Evolutionary conservation across 192 early-diverging fungal genomes (phyloP).

Genomic region (Coemansia sp.): DNA sequence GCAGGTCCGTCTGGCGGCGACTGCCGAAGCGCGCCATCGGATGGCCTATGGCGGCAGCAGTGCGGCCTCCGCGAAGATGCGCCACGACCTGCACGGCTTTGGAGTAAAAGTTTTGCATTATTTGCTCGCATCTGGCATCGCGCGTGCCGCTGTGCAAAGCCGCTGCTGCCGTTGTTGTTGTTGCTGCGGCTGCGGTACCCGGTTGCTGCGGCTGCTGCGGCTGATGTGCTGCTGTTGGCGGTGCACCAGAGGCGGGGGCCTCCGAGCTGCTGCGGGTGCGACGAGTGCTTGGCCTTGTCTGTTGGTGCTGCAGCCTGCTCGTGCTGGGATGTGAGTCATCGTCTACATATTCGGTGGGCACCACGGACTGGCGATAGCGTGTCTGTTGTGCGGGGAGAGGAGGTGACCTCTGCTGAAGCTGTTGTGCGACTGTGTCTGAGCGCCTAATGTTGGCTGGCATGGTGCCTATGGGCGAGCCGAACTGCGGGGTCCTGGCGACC

Average conservation of each 20-base stretch:
- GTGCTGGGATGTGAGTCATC: not conserved
- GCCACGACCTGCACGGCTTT: conserved; percentile 44
- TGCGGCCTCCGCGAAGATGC: conserved; percentile 26
- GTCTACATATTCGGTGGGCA: not conserved
- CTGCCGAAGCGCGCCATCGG: not conserved
- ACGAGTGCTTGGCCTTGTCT: no score
- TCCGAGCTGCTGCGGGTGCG: not conserved
- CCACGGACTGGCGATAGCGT: no score
- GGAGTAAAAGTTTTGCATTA: conserved; percentile 48
- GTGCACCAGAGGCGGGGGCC: not conserved
- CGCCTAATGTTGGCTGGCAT: conserved; percentile 44
- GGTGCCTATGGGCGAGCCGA: no score
- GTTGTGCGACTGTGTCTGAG: no score
- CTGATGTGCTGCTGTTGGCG: conserved; percentile 4
- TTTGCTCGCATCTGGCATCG: conserved; percentile 45
- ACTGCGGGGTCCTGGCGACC: not conserved
- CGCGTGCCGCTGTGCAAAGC: not conserved
- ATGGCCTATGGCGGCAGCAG: not conserved
- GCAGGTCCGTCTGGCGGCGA: not conserved
- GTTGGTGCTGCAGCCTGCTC: conserved; percentile 1
- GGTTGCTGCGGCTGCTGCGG: conserved; percentile 7
- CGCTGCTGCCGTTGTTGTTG: not conserved
- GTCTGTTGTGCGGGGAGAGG: no score
- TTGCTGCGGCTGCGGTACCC: conserved; percentile 2
- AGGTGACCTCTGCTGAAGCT: no score